Base-by-base conservation (phyloP, 306 rosid genomes). In the Gastrolobium bilobum region DNA sequence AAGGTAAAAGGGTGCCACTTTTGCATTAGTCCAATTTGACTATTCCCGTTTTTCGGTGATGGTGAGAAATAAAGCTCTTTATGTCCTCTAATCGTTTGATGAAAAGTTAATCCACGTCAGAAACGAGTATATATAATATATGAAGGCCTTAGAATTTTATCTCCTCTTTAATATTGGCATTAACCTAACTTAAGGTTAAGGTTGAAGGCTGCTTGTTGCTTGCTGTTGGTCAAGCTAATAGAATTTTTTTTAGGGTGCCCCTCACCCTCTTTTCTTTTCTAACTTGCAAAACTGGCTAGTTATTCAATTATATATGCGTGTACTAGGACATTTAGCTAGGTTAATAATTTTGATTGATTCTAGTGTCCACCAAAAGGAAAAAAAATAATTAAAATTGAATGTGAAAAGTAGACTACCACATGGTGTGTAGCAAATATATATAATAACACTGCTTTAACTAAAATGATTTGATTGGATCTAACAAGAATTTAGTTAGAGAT, bases 401-500 rank as follows among this genome's bases (percentile, higher is more conserved):
- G 44, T 62, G 76, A 44, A 50, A 77, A 69, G 37, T 14, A 26
- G 59, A 54, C 61, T 70, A 34, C 29, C 9, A 57, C 52, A 56
- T 46, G 40, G 71, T n/a, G 6, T 8, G 35, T 26, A 29, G 52
- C 73, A 50, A 57, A 13, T 11, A 35, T 3, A 51, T 50, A 75
- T 68, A 48, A 31, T n/a, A 47, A 31, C 59, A 31, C 3, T 4
- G 37, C 10, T 5, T 2, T 59, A 71, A 50, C 7, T n/a, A 38
- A 75, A 53, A 38, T 50, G 77, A 76, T 84, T 71, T 68, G 85
- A 85, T 84, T 81, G 83, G 73, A 75, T 71, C 77, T 14, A 86
- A 86, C 92, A 64, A 77, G 87, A 85, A 71, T 85, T 84, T 56
- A 82, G 87, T 88, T 86, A 84, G 88, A 84, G 77, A 74, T 62